Conservation (phyloP, 2,329 filamentous ascomycete genomes). For the Leptographium flavum region DNA sequence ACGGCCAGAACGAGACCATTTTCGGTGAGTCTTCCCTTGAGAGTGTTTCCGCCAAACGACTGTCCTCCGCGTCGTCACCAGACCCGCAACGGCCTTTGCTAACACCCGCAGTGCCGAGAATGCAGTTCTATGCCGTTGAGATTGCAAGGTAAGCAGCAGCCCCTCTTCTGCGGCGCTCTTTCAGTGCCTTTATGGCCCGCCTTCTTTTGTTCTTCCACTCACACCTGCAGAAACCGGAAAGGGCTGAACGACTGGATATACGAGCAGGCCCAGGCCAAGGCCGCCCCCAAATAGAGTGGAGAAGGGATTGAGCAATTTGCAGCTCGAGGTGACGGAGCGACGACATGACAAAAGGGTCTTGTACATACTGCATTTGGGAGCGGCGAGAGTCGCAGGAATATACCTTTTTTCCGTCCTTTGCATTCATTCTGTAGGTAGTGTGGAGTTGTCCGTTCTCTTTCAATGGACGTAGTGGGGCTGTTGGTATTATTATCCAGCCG, state of each 20-base stretch:
- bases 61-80: no score
- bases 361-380: no score
- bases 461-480: no score
- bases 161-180: not conserved
- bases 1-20: constrained; percentile 78
- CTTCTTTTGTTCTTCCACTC: not conserved
- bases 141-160: constrained; percentile 24
- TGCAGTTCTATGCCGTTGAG: constrained; percentile 42
- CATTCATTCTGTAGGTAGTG: no score
- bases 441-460: no score
- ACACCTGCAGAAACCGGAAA: constrained; percentile 67
- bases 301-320: not conserved
- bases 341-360: no score
- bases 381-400: no score
- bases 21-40: constrained; percentile 59
- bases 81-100: no score
- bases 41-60: no score
- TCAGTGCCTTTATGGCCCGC: not conserved
- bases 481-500: not conserved
- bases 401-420: no score
- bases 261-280: constrained; percentile 58
- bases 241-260: constrained; percentile 97
- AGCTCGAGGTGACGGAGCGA: not conserved
- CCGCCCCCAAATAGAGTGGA: not conserved
- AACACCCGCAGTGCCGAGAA: constrained; percentile 31